These are phyloP conservation scores for Paramecium bursaria DNA, from an alignment of 73 alveolate genomes.

Conservation along the genomic window DNA sequence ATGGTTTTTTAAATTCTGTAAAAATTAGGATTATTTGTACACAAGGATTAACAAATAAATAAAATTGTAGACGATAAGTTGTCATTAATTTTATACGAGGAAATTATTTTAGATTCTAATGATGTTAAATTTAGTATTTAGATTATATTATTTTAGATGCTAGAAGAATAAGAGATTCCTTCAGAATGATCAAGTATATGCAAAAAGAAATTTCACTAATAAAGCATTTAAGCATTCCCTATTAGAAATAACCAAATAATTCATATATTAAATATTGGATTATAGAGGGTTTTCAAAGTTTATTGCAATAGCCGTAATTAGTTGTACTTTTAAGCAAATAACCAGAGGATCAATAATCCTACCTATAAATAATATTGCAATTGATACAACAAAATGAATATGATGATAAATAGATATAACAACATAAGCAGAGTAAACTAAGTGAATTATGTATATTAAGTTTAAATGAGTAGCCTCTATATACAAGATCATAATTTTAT, in stretches of 20 bases:
- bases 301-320: constrained; percentile 27
- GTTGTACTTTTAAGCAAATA: neutral
- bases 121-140: constrained; percentile 51
- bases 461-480: no score
- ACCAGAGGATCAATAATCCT: no score
- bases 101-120: constrained; percentile 41
- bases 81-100: constrained; percentile 31
- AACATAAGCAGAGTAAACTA: no score
- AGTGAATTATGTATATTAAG: no score
- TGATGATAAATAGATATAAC: no score
- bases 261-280: constrained; percentile 52
- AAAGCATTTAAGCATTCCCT: constrained; percentile 30
- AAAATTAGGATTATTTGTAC: neutral
- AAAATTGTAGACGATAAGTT: constrained; percentile 9
- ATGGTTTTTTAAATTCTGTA: constrained; percentile 12
- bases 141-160: constrained; percentile 16
- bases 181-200: constrained; percentile 5
- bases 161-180: constrained; percentile 57
- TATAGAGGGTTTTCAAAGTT: constrained; percentile 14
- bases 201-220: neutral
- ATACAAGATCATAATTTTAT: no score
- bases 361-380: no score
- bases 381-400: no score
- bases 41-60: constrained; percentile 17
- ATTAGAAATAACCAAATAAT: constrained; percentile 5